Evolutionary conservation across 1,139 yeast genomes (phyloP), one percentile per base, ranked within the genome.

Genomic region (Hyphopichia wangnamkhiaoensis): DNA sequence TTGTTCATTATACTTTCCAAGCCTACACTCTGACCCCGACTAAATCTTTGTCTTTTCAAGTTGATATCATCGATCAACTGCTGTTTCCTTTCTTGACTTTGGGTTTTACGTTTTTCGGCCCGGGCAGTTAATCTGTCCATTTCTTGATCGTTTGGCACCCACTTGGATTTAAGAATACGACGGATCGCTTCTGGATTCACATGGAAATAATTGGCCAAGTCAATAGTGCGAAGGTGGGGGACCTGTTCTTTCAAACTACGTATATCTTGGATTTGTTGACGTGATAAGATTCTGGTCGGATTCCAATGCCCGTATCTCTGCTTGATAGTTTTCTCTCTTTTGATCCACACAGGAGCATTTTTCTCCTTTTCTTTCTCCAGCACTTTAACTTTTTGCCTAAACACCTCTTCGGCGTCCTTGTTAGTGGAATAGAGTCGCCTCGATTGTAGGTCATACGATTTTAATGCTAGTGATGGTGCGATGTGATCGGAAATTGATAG

Each of bases 151-250:
- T 60, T 61, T 1, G 96, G 96, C 16, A 62, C 63, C 95, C 96
- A 91, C 28, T 74, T 78, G 5, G 95, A 82, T 54, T 78, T 82
- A 45, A 91, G 59, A 9, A 91, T 88, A 45, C 96, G 73, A 42
- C 96, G 66, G 1, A 90, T 76, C 0, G 94, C 88, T 49, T 90
- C 95, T 0, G 95, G 94, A 1, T 95, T 84, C 3, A 89, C 74
- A 40, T 75, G 68, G 59, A 84, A 90, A 54, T 76, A 75, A 27
- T 73, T 68, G 0, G 93, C 84, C 14, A 91, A 61, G 36, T 82
- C 84, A 2, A 71, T 65, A 1, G 84, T 75, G 8, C 75, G 76
- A 41, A 87, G 49, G 21, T 76, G 72, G 0, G 96, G 96, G 49
- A 74, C 61, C 38, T 69, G 67, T 21, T 63, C 62, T 47, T 80